Percentiles rank a stretch among this genome's conserved stretches.
Conservation (phyloP, 768 basidiomycete genomes). For the Leccinum subgranulosum region DNA sequence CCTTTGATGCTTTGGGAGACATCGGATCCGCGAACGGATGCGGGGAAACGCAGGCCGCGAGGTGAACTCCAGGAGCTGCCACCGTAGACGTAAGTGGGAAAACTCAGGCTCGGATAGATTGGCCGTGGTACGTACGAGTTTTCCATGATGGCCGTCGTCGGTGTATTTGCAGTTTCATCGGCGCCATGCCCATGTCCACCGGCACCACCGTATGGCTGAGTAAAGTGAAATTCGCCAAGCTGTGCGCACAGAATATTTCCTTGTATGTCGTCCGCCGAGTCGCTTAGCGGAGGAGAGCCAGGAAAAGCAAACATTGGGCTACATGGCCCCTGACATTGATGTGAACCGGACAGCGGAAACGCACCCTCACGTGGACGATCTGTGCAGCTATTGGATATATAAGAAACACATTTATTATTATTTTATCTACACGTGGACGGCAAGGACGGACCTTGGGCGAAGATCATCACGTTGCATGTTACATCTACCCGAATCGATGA, state of each 20-base stretch:
- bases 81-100: slow-evolving; percentile 22
- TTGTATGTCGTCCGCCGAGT: slow-evolving; percentile 25
- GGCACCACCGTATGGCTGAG: slow-evolving; percentile 2
- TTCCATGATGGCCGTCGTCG: slow-evolving; percentile 29
- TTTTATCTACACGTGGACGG: slow-evolving; percentile 21
- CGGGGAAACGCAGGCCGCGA: slow-evolving; percentile 26
- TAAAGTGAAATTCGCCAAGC: slow-evolving; percentile 27
- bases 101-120: slow-evolving; percentile 4
- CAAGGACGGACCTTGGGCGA: slow-evolving; percentile 33
- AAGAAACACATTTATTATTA: slow-evolving; percentile 4
- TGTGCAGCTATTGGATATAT: slow-evolving; percentile 19
- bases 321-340: slow-evolving; percentile 21
- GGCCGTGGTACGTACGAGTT: slow-evolving; percentile 22
- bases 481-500: slow-evolving; percentile 27
- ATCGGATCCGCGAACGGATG: slow-evolving; percentile 19
- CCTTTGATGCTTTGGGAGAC: slow-evolving; percentile 14
- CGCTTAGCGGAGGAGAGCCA: slow-evolving; percentile 6
- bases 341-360: slow-evolving; percentile 14
- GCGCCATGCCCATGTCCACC: slow-evolving; percentile 10
- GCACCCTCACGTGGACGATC: slow-evolving; percentile 23
- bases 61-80: slow-evolving; percentile 25
- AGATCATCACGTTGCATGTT: slow-evolving; percentile 31
- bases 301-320: slow-evolving; percentile 7
- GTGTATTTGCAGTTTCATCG: slow-evolving; percentile 21
- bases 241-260: slow-evolving; percentile 20